These are phyloP conservation scores for Fonsecaea multimorphosa DNA, from an alignment of 2,329 filamentous ascomycete species.

Conservation along the genomic window DNA sequence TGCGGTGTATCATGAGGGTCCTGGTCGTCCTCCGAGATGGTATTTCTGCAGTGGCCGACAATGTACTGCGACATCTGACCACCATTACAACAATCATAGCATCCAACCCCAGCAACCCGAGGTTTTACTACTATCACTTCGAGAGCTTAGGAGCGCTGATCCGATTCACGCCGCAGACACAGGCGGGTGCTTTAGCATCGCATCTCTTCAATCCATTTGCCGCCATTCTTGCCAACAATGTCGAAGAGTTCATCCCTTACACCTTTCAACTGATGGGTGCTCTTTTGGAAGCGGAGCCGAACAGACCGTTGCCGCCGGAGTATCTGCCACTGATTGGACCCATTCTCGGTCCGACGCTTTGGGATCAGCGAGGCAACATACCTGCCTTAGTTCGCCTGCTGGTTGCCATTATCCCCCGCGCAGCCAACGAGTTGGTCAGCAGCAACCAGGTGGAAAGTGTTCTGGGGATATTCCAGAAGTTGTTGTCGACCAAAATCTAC, in stretches of 20 bases:
- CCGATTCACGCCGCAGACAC: constrained; percentile 70
- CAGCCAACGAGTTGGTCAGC: constrained; percentile 72
- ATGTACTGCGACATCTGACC: constrained; percentile 81
- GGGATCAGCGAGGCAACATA: constrained; percentile 92
- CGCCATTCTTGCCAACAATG: constrained; percentile 76
- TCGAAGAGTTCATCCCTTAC: constrained; percentile 94
- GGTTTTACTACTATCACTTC: constrained; percentile 99
- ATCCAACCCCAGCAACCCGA: constrained; percentile 93
- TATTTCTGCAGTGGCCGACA: constrained; percentile 74
- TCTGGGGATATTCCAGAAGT: constrained; percentile 93
- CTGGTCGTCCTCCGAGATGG: constrained; percentile 91
- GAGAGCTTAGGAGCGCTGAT: constrained; percentile 92
- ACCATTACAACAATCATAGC: constrained; percentile 91
- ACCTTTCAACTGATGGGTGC: constrained; percentile 95
- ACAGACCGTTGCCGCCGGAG: constrained; percentile 76
- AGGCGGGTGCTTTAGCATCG: constrained; percentile 71
- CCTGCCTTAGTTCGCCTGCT: constrained; percentile 87
- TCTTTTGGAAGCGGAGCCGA: constrained; percentile 83
- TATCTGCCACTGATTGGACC: constrained; percentile 80
- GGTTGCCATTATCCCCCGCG: constrained; percentile 80
- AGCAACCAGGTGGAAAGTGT: constrained; percentile 85
- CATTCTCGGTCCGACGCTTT: constrained; percentile 79
- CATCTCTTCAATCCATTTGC: constrained; percentile 85
- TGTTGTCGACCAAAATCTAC: constrained; percentile 80
- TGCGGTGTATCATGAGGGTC: constrained; percentile 98